Conservation (phyloP, 805 yeast species). For the Priceomyces medius region DNA sequence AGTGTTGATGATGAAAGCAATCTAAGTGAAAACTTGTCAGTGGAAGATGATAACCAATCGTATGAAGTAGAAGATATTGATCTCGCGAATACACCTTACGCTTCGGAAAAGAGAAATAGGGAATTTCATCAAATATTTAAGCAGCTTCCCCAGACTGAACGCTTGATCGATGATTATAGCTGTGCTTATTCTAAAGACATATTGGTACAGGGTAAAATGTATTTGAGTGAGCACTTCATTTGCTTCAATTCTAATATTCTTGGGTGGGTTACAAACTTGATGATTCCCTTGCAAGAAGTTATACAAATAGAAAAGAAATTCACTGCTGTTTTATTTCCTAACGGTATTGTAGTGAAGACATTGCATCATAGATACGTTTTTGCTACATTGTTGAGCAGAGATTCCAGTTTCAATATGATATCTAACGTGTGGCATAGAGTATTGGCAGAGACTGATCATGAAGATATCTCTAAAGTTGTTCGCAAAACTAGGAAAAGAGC, state of each 20-base stretch:
- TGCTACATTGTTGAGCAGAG: conserved; percentile 66
- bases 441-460: conserved; percentile 22
- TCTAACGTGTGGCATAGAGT: conserved; percentile 60
- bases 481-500: conserved; percentile 5
- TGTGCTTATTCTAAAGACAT: conserved; percentile 70
- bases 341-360: conserved; percentile 63
- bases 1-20: conserved; percentile 10
- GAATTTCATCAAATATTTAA: conserved; percentile 63
- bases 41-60: conserved; percentile 10
- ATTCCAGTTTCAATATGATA: conserved; percentile 49
- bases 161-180: conserved; percentile 57
- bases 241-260: conserved; percentile 67
- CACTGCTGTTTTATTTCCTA: conserved; percentile 68
- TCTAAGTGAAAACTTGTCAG: background rate
- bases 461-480: conserved; percentile 14
- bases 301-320: conserved; percentile 62
- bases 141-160: conserved; percentile 49
- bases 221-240: conserved; percentile 52
- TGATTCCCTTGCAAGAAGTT: conserved; percentile 60
- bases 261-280: conserved; percentile 62
- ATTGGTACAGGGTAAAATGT: conserved; percentile 64
- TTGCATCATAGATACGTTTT: conserved; percentile 60
- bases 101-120: conserved; percentile 52
- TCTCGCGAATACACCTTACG: conserved; percentile 22
- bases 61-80: conserved; percentile 17